Base-by-base conservation (phyloP, 1,284 basidiomycete species). In the Cryptococcus jaspeensis region DNA sequence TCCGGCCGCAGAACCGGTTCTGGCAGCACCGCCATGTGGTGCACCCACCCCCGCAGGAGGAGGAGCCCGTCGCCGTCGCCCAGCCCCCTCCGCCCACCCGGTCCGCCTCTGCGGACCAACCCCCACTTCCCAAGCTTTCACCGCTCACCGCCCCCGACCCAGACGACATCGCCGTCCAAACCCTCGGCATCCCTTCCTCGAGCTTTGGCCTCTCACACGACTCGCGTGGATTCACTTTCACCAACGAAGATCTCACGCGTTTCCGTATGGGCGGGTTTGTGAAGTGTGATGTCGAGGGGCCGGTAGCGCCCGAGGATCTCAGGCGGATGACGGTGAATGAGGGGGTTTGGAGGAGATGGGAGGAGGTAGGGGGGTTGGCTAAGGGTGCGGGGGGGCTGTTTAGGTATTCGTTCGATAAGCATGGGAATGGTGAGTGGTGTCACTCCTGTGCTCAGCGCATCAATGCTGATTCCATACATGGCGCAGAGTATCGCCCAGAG, bases 401-500 rank as follows among this genome's bases (percentile, higher is more conserved):
- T 1, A 46, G 59, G 5, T 60, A 57, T 32, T 62, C 60, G 4
- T 58, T 53, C 42, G 62, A 67, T 41, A 52, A 54, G 11, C 36
- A 60, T 20, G 67, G 65, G 9, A 55, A 60, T 41, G 52, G 67
- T 69, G 51, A 58, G 62, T 64, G 11, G 1, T 37, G 25, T 43
- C 23, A 20, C 38, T 12, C 37, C 23, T 13, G 2, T 42, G 32
- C 9, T 18, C 16, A 38, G 41, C 3, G n/a, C n/a, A 32, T 36
- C 20, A 23, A 28, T 18, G 40, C 49, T 39, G 43, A 55, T 23
- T 16, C 7, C 18, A 13, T 32, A 3, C 5, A 12, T n/a, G n/a
- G n/a, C n/a, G 28, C 50, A 70, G 66, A 55, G 1, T 64, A 67
- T 52, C 66, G 67, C 37, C 64, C 64, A 12, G 64, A 66, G 41